These are phyloP conservation scores for Lumnitzera racemosa DNA, from an alignment of 345 rosid species.

Conservation along the genomic window DNA sequence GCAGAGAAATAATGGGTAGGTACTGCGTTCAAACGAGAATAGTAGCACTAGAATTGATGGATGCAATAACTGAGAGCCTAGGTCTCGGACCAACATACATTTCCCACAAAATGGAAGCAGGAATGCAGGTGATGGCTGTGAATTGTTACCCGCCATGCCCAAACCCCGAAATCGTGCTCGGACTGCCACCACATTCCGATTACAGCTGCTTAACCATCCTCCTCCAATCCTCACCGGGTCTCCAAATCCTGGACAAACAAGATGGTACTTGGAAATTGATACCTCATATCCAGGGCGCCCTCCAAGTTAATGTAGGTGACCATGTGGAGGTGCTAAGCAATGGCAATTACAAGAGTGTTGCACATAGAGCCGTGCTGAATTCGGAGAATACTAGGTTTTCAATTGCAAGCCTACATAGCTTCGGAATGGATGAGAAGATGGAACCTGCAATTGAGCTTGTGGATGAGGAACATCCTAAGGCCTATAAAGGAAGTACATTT, in stretches of 20 bases:
- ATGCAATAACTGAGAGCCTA: conserved; percentile 41
- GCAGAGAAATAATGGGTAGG: conserved; percentile 52
- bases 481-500: conserved; percentile 48
- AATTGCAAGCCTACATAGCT: conserved; percentile 58
- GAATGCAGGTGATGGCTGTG: conserved; percentile 51
- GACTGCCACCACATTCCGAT: conserved; percentile 63
- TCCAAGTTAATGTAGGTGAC: conserved; percentile 62
- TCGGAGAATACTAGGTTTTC: conserved; percentile 37
- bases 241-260: conserved; percentile 32
- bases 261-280: conserved; percentile 37
- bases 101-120: conserved; percentile 32
- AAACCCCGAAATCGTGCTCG: conserved; percentile 28
- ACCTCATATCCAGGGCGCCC: conserved; percentile 39
- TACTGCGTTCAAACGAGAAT: conserved; percentile 30
- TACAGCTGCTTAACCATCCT: conserved; percentile 51
- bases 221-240: conserved; percentile 48
- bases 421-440: conserved; percentile 58
- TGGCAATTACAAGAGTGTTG: conserved; percentile 47
- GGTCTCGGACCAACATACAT: conserved; percentile 40
- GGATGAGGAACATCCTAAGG: conserved; percentile 31
- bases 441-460: conserved; percentile 43
- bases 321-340: conserved; percentile 68
- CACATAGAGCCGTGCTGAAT: conserved; percentile 43
- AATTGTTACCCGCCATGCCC: conserved; percentile 67
- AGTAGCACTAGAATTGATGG: conserved; percentile 36